Evolutionary conservation across 1,284 basidiomycete species (phyloP).

Genomic region (Microbotryomycetes sp.): DNA sequence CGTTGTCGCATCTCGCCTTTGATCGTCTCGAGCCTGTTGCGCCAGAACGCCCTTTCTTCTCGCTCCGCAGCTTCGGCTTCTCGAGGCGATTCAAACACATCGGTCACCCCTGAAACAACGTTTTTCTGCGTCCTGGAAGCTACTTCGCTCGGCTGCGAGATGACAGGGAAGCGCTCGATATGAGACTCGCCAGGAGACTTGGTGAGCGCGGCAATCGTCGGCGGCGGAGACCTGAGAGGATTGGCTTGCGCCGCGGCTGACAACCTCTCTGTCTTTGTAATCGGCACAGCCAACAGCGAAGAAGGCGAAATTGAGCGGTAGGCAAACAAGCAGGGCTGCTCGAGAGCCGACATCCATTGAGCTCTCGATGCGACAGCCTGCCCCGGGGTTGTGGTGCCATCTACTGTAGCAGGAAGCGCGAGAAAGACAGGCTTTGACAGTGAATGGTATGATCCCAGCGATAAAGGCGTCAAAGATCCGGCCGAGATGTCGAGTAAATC

Average conservation of each 20-base stretch:
- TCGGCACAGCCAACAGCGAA: not conserved
- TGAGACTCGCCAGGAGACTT: not conserved
- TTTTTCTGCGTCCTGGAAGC: not conserved
- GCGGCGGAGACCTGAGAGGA: not conserved
- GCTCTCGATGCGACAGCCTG: constrained; percentile 16
- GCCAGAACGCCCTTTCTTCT: not conserved
- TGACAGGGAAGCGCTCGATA: not conserved
- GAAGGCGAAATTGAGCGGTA: not conserved
- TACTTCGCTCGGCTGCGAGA: not conserved
- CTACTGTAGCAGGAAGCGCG: constrained; percentile 30
- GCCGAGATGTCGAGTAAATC: constrained; percentile 52
- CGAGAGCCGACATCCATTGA: not conserved
- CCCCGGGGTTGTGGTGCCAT: constrained; percentile 15
- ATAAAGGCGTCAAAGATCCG: constrained; percentile 38
- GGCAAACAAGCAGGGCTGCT: not conserved
- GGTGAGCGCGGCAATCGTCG: not conserved
- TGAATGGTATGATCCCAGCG: constrained; percentile 41
- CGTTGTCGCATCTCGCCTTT: not conserved
- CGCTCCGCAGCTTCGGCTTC: not conserved
- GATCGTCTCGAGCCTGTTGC: not conserved
- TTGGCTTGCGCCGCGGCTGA: not conserved
- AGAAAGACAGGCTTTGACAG: constrained; percentile 44
- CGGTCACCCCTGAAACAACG: not conserved
- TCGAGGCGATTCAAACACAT: not conserved
- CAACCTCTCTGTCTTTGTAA: not conserved